Percentiles rank a stretch among this genome's conserved stretches.
These are phyloP conservation scores for Trametes gibbosa DNA, from an alignment of 768 basidiomycete species.

Conservation along the genomic window DNA sequence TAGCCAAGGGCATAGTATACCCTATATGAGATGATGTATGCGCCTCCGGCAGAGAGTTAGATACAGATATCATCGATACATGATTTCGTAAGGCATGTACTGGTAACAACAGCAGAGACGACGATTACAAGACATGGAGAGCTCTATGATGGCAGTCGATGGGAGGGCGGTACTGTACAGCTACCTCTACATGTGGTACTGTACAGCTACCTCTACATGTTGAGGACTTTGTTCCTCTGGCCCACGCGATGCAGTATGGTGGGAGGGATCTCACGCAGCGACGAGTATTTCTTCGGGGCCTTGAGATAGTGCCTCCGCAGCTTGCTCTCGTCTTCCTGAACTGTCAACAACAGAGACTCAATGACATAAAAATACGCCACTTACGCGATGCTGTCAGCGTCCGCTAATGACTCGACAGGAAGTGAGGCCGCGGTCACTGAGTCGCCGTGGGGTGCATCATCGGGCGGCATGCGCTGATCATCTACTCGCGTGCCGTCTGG, in stretches of 20 bases:
- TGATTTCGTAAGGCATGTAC: background rate
- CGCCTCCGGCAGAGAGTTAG: too few relatives aligned
- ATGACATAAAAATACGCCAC: background rate
- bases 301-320: background rate
- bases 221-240: background rate
- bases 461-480: background rate
- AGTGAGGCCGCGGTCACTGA: background rate
- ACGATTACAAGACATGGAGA: background rate
- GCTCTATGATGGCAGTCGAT: background rate
- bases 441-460: background rate
- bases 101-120: background rate
- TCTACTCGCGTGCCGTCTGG: constrained; percentile 31
- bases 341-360: background rate
- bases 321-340: background rate
- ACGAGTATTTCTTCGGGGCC: constrained; percentile 1
- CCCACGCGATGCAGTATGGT: background rate
- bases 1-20: too few relatives aligned
- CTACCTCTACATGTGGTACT: background rate
- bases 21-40: too few relatives aligned
- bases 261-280: background rate
- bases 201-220: background rate
- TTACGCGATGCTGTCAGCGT: background rate
- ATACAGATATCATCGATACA: background rate
- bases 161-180: too few relatives aligned
- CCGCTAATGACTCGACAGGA: background rate